Conservation (phyloP, 1,139 yeast genomes). For the Lodderomyces orthopsilosis region DNA sequence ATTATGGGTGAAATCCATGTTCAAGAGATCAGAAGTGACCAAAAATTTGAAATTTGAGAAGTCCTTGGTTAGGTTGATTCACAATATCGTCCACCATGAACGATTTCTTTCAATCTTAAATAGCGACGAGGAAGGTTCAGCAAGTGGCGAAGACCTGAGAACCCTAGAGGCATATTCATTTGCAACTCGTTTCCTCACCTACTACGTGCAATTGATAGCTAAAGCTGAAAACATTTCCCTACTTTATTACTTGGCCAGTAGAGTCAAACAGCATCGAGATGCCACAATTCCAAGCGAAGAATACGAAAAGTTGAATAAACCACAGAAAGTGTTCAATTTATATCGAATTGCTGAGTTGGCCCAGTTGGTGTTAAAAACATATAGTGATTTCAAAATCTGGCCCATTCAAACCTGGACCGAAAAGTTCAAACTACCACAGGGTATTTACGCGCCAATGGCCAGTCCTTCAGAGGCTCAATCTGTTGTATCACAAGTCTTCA, state of each 20-base stretch:
- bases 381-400: conserved; percentile 64
- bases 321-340: conserved; percentile 37
- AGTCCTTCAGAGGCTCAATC: conserved; percentile 43
- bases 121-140: conserved; percentile 16
- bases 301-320: conserved; percentile 27
- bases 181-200: conserved; percentile 57
- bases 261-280: conserved; percentile 79
- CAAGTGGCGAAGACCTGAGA: conserved; percentile 15
- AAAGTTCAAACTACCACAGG: conserved; percentile 62
- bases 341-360: conserved; percentile 73
- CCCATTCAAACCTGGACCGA: conserved; percentile 80
- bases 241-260: conserved; percentile 71
- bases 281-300: conserved; percentile 36
- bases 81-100: conserved; percentile 73
- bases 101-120: conserved; percentile 51
- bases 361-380: conserved; percentile 60
- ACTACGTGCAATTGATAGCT: conserved; percentile 60
- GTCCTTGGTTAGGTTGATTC: conserved; percentile 64
- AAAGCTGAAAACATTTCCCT: conserved; percentile 68
- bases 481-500: conserved; percentile 46
- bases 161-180: conserved; percentile 42
- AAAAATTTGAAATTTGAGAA: conserved; percentile 55
- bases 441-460: conserved; percentile 59
- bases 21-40: conserved; percentile 41
- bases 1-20: conserved; percentile 74